Base-by-base conservation (phyloP, 805 yeast species). In the Nakazawaea populi region DNA sequence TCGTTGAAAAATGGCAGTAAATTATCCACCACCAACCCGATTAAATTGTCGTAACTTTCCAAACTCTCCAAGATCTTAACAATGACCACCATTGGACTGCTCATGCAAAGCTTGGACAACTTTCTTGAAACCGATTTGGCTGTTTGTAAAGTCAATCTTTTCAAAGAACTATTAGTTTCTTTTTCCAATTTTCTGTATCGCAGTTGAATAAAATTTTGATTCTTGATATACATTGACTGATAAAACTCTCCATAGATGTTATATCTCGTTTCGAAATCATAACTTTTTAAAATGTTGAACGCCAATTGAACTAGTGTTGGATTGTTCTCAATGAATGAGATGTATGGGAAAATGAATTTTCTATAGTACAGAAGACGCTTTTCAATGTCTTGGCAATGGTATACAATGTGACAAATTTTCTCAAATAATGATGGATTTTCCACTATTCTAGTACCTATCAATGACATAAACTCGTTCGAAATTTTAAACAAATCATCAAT, bases 11-110 rank as follows among this genome's bases (percentile, higher is more conserved):
- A 85, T 40, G 81, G 71, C 0, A 96, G 89, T 11, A 49, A 44
- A 6, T 94, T 80, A 44, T 85, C 85, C 8, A 89, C 90, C 6
- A 92, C 82, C 52, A 92, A 72, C 38, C 80, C 82, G 43, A 85
- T 86, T 55, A 92, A 77, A 61, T 92, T 92, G 61, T 87, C 96
- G 62, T 92, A 92, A 69, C 94, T 89, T 65, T 92, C 98, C 55
- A 92, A 81, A 61, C 89, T 97, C 44, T 81, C 80, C 9, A 91
- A 73, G 44, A 88, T 75, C 0, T 87, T 83, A 27, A 79, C 68
- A 42, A 91, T 78, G 11, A 90, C 80, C 2, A 95, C 85, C 18
- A 90, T 62, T 1, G 98, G 97, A 62, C 89, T 89, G 1, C 86
- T 68, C 53, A 80, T 83, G 24, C 90, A 77, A 10, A 89, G 73